Evolutionary conservation across 2,329 filamentous ascomycete species (phyloP), one percentile per base, ranked within the genome.

Genomic region (Zymoseptoria tritici): DNA sequence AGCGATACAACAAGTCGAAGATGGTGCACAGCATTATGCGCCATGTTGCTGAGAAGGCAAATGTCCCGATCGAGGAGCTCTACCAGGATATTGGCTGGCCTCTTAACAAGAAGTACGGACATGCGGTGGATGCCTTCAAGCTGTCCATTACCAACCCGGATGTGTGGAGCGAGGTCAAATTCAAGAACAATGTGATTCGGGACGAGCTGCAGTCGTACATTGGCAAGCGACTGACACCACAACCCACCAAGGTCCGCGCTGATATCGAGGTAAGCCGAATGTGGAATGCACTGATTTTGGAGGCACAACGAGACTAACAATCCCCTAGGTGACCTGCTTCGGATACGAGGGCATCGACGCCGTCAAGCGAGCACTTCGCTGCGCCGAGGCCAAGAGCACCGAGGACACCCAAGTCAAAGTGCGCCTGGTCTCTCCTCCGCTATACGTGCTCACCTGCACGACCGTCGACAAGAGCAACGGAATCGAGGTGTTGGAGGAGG

Each of bases 1-100:
- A 99, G 81, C 86, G 94, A 70, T 99, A 97, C 84, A 99, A 99
- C 85, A 99, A 99, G 87, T 90, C 91, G 81, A 99, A 99, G 83
- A 95, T 96, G 82, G 94, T 97, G 49, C 94, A 99, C 79, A 95
- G 91, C 57, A 97, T 99, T 78, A 93, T 99, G 90, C 88, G 93
- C 76, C 94, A 99, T 77, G 94, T 99, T 64, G 93, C 94, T 67
- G 92, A 99, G 81, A 97, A 97, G 84, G 96, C 91, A 51, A 86
- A 89, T 73, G 89, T 86, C 29, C 92, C 93, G n/a, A 95, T 99
- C 72, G 91, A 97, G 81, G 84, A 86, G 56, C 84, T 99, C 60
- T 99, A 99, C 79, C 88, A 96, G 82, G 86, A 82, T 68, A 97
- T 99, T 74, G 91, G 87, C 66, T 99, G 95, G 95, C 94, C 95